Conservation (phyloP, 352 stramenopile genomes). For the Halophytophthora polymorphica region DNA sequence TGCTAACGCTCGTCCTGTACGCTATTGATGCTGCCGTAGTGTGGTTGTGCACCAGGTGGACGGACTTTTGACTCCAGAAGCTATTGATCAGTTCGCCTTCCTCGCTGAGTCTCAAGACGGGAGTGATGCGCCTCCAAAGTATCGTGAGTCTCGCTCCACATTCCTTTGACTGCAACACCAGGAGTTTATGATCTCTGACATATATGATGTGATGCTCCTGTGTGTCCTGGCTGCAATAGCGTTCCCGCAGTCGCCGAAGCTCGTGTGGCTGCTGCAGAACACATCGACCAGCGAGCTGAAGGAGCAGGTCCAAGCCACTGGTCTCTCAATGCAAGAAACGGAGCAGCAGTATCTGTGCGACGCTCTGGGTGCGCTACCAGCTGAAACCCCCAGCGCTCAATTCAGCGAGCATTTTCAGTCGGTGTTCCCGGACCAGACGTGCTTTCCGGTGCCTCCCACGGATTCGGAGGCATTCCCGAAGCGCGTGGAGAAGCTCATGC, state of each 20-base stretch:
- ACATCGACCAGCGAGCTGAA: conserved; percentile 60
- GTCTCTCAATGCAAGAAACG: conserved; percentile 46
- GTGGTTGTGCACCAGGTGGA: conserved; percentile 70
- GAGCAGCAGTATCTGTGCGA: conserved; percentile 64
- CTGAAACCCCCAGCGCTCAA: conserved; percentile 11
- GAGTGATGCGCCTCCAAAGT: conserved; percentile 20
- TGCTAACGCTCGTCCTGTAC: background rate
- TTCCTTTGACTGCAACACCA: background rate
- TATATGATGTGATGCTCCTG: conserved; percentile 1
- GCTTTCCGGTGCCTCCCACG: conserved; percentile 41
- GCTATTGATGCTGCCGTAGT: conserved; percentile 13
- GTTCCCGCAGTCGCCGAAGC: conserved; percentile 71
- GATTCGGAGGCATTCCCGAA: conserved; percentile 50
- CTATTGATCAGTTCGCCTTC: conserved; percentile 61
- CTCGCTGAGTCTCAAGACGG: conserved; percentile 28
- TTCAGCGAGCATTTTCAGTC: conserved; percentile 45
- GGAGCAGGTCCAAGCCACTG: conserved; percentile 49
- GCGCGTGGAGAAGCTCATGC: conserved; percentile 59
- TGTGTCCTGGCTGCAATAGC: conserved; percentile 17
- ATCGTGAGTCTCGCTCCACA: conserved; percentile 15
- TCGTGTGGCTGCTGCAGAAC: conserved; percentile 75
- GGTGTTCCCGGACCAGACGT: conserved; percentile 56
- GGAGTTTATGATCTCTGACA: background rate
- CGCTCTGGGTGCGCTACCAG: conserved; percentile 31
- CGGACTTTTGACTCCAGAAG: conserved; percentile 43